phyloP scores from a whole-genome alignment of 495 filamentous ascomycete genomes.

The Jackrogersella multiformis region DNA sequence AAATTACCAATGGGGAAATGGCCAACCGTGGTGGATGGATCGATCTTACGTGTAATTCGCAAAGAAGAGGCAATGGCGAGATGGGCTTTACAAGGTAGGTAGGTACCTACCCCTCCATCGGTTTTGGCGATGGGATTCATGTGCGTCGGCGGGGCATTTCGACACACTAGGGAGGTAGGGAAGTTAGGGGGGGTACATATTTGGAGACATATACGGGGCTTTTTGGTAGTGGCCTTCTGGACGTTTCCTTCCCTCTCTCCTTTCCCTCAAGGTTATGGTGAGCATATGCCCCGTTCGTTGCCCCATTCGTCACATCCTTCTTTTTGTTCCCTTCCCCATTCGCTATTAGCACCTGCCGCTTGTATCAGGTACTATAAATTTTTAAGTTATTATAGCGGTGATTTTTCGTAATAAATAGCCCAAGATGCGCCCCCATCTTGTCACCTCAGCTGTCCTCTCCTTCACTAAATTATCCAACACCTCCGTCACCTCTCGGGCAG shows the following conservation, averaged over 20 bases:
- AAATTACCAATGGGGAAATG: slow-evolving; percentile 17
- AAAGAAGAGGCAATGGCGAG: neutral
- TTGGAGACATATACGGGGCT: neutral
- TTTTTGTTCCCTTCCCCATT: neutral
- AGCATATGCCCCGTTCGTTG: no score
- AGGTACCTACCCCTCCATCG: slow-evolving; percentile 26
- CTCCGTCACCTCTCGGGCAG: slow-evolving; percentile 26
- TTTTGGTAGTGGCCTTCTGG: slow-evolving; percentile 16
- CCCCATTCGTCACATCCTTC: neutral
- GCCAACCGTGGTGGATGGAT: slow-evolving; percentile 9
- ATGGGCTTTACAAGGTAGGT: neutral
- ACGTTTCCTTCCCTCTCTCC: slow-evolving; percentile 25
- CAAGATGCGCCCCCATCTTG: slow-evolving; percentile 43
- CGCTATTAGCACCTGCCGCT: slow-evolving; percentile 18
- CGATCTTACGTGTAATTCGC: slow-evolving; percentile 22
- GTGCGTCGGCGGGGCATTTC: slow-evolving; percentile 32
- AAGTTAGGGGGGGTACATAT: slow-evolving; percentile 9
- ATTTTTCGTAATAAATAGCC: slow-evolving; percentile 38
- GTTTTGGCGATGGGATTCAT: slow-evolving; percentile 1
- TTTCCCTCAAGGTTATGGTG: no score
- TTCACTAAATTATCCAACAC: slow-evolving; percentile 37
- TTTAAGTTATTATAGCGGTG: slow-evolving; percentile 4
- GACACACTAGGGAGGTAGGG: slow-evolving; percentile 27
- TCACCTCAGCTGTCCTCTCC: slow-evolving; percentile 43
- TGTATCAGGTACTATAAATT: slow-evolving; percentile 5